Evolutionary conservation across 306 rosid genomes (phyloP).

Genomic region (Malus asiatica): DNA sequence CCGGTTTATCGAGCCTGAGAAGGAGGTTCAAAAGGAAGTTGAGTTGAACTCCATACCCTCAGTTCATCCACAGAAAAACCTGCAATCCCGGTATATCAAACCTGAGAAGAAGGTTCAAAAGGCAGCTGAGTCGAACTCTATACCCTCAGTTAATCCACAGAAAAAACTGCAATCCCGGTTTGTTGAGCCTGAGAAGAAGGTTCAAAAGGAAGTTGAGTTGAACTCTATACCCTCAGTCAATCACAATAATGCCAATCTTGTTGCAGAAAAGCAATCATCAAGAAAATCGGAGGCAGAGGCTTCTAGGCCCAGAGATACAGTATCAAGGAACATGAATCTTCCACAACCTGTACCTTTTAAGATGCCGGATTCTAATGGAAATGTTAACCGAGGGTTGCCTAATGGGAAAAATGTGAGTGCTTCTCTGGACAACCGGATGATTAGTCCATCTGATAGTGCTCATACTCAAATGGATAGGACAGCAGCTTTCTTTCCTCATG

Average conservation of each 20-base stretch:
- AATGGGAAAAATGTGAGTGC: conserved; percentile 52
- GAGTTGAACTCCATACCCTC: conserved; percentile 72
- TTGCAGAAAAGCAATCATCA: conserved; percentile 47
- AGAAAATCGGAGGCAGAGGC: conserved; percentile 41
- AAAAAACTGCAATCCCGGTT: conserved; percentile 40
- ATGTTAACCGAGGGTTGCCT: conserved; percentile 47
- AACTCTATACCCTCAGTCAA: conserved; percentile 54
- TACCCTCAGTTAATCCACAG: conserved; percentile 24
- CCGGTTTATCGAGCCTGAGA: conserved; percentile 48
- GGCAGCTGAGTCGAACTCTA: not conserved
- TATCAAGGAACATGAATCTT: conserved; percentile 38
- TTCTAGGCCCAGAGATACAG: conserved; percentile 55
- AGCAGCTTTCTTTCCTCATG: conserved; percentile 44
- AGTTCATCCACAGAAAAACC: conserved; percentile 39
- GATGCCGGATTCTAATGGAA: conserved; percentile 52
- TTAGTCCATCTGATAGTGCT: conserved; percentile 47
- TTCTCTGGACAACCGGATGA: conserved; percentile 37
- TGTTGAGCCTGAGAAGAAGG: conserved; percentile 46
- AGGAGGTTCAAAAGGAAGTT: conserved; percentile 51
- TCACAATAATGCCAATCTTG: conserved; percentile 45
- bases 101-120: conserved; percentile 50
- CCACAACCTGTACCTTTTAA: conserved; percentile 48
- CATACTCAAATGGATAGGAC: conserved; percentile 48
- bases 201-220: conserved; percentile 63
- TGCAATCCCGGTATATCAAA: conserved; percentile 37